phyloP scores from a whole-genome alignment of 257 asterid species.

The Eucommia ulmoides region DNA sequence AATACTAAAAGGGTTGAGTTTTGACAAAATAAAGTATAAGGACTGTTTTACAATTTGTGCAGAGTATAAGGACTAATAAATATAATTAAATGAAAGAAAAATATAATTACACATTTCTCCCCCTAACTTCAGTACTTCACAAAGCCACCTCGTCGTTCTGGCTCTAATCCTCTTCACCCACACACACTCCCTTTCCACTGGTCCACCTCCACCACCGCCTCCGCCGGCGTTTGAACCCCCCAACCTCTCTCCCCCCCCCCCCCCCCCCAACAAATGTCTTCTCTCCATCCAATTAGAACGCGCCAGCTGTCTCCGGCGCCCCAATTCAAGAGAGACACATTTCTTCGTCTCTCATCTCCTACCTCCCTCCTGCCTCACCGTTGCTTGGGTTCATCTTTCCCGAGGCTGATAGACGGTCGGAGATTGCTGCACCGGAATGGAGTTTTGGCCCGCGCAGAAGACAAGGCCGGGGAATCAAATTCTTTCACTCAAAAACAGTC shows the following conservation, averaged over 20 bases:
- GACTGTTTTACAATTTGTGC: too few species aligned
- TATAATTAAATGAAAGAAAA: too few species aligned
- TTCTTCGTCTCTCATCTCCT: background rate
- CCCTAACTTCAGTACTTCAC: too few species aligned
- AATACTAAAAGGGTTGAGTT: too few species aligned
- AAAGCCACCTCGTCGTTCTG: background rate
- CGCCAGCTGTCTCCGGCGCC: background rate
- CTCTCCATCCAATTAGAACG: background rate
- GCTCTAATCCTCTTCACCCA: too few species aligned
- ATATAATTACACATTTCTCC: too few species aligned
- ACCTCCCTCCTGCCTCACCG: background rate
- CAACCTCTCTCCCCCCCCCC: background rate
- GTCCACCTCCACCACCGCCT: background rate
- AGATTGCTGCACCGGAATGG: background rate
- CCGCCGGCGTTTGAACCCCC: too few species aligned
- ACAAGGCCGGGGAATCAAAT: background rate
- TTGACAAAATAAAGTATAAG: too few species aligned
- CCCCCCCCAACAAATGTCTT: background rate
- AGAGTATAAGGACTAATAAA: too few species aligned
- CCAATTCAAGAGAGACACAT: background rate
- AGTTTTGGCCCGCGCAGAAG: constrained; percentile 1
- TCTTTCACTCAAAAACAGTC: background rate
- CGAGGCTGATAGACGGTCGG: background rate
- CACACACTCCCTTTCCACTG: background rate
- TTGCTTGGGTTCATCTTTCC: background rate